Base-by-base conservation (phyloP, 2,329 filamentous ascomycete species). In the Lecanosticta acicola region DNA sequence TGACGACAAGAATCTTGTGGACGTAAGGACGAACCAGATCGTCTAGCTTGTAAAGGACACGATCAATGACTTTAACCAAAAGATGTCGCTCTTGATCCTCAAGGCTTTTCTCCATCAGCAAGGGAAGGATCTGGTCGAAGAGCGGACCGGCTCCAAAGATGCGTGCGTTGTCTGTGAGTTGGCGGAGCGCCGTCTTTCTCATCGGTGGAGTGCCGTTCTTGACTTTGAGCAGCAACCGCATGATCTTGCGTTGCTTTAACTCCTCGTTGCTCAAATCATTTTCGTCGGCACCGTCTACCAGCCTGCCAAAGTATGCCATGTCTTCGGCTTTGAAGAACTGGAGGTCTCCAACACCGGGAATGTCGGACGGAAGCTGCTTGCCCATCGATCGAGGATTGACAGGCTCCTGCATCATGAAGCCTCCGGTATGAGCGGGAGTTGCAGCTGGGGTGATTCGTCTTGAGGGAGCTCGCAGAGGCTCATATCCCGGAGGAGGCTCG, bases 271-370 rank as follows among this genome's bases (percentile, higher is more conserved):
- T 90, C 70, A 98, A 80, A 17, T 82, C 78, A 59, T 91, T 94
- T 70, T 98, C 93, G 58, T 97, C 89, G 19, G 85, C 85, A 32
- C 87, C 89, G 63, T 98, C 93, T 17, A 94, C 91, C 33, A 98
- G 79, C 73, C 98, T 97, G 48, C 91, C 90, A 62, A 98, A 98
- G 70, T 98, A 98, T 32, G 87, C 84, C 89, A 97, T 96, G 68
- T 98, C 93, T 67, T 98, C 93, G 1, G 89, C 81, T 71, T 98
- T 98, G 78, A 98, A 95, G 66, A 97, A 98, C 57, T 96, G 90
- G 41, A 98, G 72, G 66, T 98, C 93, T 32, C 90, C 90, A 40
- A 98, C 89, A 32, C 93, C 93, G 3, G 93, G 90, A 32, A 98
- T 96, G 63, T 97, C 91, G 3, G 88, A 94, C 7, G 91, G 88